A percentile compares a stretch with the other conserved stretches of the same genome.
Conservation (phyloP, 805 yeast genomes). For the Metschnikowia arizonensis region DNA sequence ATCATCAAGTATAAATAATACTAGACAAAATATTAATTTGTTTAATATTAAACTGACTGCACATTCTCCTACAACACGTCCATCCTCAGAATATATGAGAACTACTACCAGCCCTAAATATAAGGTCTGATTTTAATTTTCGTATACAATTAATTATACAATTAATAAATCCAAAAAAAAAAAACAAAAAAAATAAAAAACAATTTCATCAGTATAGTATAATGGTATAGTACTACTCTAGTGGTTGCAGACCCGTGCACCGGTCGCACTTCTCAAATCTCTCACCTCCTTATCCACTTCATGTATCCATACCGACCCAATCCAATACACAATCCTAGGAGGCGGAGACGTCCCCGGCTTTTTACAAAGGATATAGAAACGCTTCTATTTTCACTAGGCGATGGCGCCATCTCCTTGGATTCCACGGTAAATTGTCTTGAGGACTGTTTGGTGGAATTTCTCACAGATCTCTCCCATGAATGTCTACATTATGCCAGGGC, state of each 20-base stretch:
- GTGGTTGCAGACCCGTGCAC: background rate
- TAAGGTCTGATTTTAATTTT: too few relatives aligned
- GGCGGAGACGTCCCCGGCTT: conserved; percentile 32
- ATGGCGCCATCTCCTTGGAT: conserved; percentile 38
- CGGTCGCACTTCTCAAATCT: background rate
- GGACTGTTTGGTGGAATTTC: conserved; percentile 35
- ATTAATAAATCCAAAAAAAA: too few relatives aligned
- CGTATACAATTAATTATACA: too few relatives aligned
- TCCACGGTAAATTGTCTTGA: conserved; percentile 37
- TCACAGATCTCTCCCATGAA: conserved; percentile 33
- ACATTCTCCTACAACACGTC: too few relatives aligned
- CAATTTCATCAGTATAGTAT: too few relatives aligned
- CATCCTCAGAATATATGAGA: too few relatives aligned
- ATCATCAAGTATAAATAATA: too few relatives aligned
- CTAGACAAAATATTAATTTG: too few relatives aligned
- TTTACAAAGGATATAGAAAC: conserved; percentile 42
- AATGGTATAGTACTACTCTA: too few relatives aligned
- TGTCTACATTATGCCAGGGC: conserved; percentile 31
- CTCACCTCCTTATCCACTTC: background rate
- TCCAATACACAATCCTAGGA: conserved; percentile 8
- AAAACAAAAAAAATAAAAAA: too few relatives aligned
- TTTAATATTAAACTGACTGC: too few relatives aligned
- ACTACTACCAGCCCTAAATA: too few relatives aligned
- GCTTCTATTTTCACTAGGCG: conserved; percentile 39
- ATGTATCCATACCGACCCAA: conserved; percentile 13